Evolutionary conservation across 2,329 filamentous ascomycete species (phyloP), one percentile per base, ranked within the genome.

Genomic region (Phyllosticta paracitricarpa): DNA sequence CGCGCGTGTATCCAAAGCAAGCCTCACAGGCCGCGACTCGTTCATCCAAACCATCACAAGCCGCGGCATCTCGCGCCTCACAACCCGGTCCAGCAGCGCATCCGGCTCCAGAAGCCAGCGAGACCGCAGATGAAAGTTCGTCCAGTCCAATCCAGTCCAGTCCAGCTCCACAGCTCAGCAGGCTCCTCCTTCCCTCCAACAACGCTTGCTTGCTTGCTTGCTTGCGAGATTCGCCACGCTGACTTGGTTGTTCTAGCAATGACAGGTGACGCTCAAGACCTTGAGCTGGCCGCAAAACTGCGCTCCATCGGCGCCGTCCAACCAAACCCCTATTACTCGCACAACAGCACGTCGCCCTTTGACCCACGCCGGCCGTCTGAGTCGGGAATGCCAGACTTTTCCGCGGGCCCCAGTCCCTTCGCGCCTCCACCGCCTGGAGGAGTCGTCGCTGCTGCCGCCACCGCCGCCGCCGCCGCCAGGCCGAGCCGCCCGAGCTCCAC

Each of bases 241-340:
- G 7, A 24, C 28, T 3, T 48, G n/a, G 8, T 48, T 24, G 8
- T 10, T 14, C 51, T 35, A 82, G 81, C 79, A 57, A 80, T 86
- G 64, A 81, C 85, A 66, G 77, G 83, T 67, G 84, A 87, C 68
- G 83, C 78, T 61, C 80, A 79, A 62, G 84, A 86, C 68, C 83
- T 83, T 1, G 77, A 81, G 68, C 93, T 81, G 83, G 89, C 92
- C 79, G 87, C 84, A 70, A 95, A 91, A 65, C 89, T 97, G 64
- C 88, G 86, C 67, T 76, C 74, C 54, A 76, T 86, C 62, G 84
- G 83, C 61, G 79, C 82, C 60, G 83, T 85, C 7, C 79, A 79
- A 59, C 82, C 82, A 30, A 80, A 79, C 63, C 82, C 82, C 2
- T 83, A 82, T 26, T 76, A 79, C 64, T 84, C 82, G 10, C 75